Base-by-base conservation (phyloP, 495 filamentous ascomycete species). In the Aspergillus saccharolyticus region DNA sequence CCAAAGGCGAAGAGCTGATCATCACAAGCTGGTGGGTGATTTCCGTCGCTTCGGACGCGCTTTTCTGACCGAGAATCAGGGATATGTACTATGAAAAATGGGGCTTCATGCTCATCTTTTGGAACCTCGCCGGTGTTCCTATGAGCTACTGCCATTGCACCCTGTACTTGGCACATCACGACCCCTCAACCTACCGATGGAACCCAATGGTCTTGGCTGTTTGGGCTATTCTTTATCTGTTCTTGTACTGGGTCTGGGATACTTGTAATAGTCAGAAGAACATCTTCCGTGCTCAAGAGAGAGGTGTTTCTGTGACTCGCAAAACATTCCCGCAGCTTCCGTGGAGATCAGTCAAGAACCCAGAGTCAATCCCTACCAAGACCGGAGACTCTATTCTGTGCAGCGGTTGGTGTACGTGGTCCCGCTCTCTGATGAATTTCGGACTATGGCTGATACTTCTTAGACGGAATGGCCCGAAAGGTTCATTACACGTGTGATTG, bases 41-140 rank as follows among this genome's bases (percentile, higher is more conserved):
- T 50, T n/a, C 64, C 9, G 54, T 16, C 21, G 18, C 19, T 14
- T 52, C 10, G 1, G 42, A 28, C 4, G 4, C 3, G 17, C 22
- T 20, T 15, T 43, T 7, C 14, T 20, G 8, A 22, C 44, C n/a
- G n/a, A 52, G 24, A 43, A 25, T 42, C 19, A 83, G 80, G 83
- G 94, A 98, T 72, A 97, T 98, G 90, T 96, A 95, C 76, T 89
- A 93, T 68, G 94, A 98, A 78, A 98, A 97, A 78, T 95, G 91
- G 84, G 94, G 94, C 56, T 98, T 97, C 76, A 95, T 98, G 93
- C 81, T 98, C 56, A 96, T 96, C 69, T 98, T 98, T 82, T 98
- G 94, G 94, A 98, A 98, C 74, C 78, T 98, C 64, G 90, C 91
- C 53, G 94, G 94, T 55, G 94, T 98, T 4, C 94, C 94, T 3